These are phyloP conservation scores for Candida germanica DNA, from an alignment of 805 yeast species.

Conservation along the genomic window DNA sequence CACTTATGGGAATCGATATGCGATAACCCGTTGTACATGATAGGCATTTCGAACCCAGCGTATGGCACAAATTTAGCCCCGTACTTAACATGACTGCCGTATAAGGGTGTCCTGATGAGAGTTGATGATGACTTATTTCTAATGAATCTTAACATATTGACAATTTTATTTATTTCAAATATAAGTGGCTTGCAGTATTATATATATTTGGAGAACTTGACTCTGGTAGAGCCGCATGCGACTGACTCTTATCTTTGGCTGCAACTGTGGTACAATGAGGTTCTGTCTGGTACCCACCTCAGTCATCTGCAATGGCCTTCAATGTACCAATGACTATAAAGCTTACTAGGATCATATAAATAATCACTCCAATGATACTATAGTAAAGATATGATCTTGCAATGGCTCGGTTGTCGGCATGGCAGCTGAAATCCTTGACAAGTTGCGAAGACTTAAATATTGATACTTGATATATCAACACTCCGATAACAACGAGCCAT, in stretches of 20 bases:
- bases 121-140: constrained; percentile 23
- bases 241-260: too few relatives aligned
- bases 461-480: not conserved
- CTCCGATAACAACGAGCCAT: constrained; percentile 1
- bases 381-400: not conserved
- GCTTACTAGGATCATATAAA: constrained; percentile 2
- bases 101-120: constrained; percentile 72
- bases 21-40: constrained; percentile 75
- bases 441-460: constrained; percentile 1
- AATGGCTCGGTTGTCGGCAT: not conserved
- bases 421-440: constrained; percentile 1
- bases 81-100: constrained; percentile 69
- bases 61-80: constrained; percentile 94
- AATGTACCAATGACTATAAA: constrained; percentile 1
- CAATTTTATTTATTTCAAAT: not conserved
- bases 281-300: too few relatives aligned
- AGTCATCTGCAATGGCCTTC: too few relatives aligned
- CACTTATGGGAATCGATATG: constrained; percentile 93
- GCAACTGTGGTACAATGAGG: too few relatives aligned
- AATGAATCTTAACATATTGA: constrained; percentile 10
- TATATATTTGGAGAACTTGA: not conserved
- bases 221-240: not conserved
- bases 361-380: constrained; percentile 2
- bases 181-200: not conserved
- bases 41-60: constrained; percentile 97